Evolutionary conservation across 805 yeast species (phyloP).

Genomic region (Groenewaldozyma salmanticensis): DNA sequence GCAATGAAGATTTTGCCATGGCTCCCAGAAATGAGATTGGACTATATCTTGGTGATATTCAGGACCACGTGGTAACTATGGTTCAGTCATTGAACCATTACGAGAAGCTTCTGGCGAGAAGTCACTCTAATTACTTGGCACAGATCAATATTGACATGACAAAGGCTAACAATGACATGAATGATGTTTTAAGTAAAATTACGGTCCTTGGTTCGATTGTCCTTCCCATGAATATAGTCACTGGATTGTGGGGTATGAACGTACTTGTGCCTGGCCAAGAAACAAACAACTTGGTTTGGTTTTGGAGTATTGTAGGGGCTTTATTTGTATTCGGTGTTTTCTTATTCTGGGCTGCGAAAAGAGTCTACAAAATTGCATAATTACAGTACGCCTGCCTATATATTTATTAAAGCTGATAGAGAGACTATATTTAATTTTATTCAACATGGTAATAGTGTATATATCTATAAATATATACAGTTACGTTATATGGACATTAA

Average conservation of each 20-base stretch:
- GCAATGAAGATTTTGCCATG: constrained; percentile 73
- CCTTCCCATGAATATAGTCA: constrained; percentile 86
- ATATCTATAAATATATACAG: background rate
- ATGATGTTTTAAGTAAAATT: constrained; percentile 88
- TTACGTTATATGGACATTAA: background rate
- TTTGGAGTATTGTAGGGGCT: constrained; percentile 32
- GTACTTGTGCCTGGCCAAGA: constrained; percentile 92
- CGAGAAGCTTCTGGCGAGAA: constrained; percentile 84
- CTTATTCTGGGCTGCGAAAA: constrained; percentile 15
- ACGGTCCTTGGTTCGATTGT: constrained; percentile 93
- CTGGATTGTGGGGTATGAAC: constrained; percentile 99
- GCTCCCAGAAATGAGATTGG: constrained; percentile 82
- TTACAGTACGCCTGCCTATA: background rate
- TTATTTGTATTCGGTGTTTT: constrained; percentile 25
- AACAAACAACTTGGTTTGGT: constrained; percentile 53
- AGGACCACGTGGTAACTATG: constrained; percentile 96
- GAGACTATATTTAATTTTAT: constrained; percentile 10
- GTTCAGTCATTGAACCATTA: constrained; percentile 90
- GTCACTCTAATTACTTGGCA: constrained; percentile 94
- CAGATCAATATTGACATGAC: constrained; percentile 98
- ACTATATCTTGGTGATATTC: constrained; percentile 92
- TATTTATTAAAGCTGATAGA: constrained; percentile 1
- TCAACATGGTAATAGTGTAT: background rate
- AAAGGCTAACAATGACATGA: constrained; percentile 90
- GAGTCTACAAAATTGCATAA: constrained; percentile 7